Conservation (phyloP, 768 basidiomycete species). For the Boletus patriciae region DNA sequence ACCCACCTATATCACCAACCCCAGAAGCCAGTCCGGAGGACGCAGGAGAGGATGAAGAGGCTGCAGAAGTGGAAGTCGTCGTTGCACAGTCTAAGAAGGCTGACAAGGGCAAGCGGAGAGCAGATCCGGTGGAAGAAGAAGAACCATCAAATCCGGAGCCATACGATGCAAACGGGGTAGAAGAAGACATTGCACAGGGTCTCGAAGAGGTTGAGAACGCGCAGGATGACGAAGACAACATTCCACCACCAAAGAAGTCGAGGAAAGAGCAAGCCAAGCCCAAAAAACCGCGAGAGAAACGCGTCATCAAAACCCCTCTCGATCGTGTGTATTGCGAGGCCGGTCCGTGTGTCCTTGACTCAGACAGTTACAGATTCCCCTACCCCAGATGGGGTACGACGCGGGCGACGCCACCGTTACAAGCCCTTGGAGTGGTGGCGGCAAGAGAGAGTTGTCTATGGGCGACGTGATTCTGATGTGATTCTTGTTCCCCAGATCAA, state of each 20-base stretch:
- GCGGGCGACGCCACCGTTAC: slow-evolving; percentile 66
- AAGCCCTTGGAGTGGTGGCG: slow-evolving; percentile 90
- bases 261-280: slow-evolving; percentile 30
- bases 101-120: slow-evolving; percentile 46
- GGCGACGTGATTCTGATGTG: slow-evolving; percentile 51
- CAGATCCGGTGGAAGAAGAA: slow-evolving; percentile 18
- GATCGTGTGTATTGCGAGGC: slow-evolving; percentile 25
- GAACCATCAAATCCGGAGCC: slow-evolving; percentile 8
- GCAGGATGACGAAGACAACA: slow-evolving; percentile 45
- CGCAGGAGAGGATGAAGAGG: slow-evolving; percentile 26
- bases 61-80: slow-evolving; percentile 35
- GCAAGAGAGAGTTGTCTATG: slow-evolving; percentile 86
- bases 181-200: slow-evolving; percentile 45
- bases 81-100: slow-evolving; percentile 22
- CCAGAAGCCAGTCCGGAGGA: slow-evolving; percentile 50
- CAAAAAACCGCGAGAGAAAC: slow-evolving; percentile 28
- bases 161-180: slow-evolving; percentile 31
- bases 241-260: slow-evolving; percentile 30
- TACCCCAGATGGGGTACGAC: slow-evolving; percentile 54
- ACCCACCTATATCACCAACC: slow-evolving; percentile 44
- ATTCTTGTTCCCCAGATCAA: slow-evolving; percentile 65
- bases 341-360: not conserved
- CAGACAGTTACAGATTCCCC: slow-evolving; percentile 24
- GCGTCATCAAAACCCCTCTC: slow-evolving; percentile 10
- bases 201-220: slow-evolving; percentile 51